Base-by-base conservation (phyloP, 768 basidiomycete species). In the Asterophora lycoperdoides region DNA sequence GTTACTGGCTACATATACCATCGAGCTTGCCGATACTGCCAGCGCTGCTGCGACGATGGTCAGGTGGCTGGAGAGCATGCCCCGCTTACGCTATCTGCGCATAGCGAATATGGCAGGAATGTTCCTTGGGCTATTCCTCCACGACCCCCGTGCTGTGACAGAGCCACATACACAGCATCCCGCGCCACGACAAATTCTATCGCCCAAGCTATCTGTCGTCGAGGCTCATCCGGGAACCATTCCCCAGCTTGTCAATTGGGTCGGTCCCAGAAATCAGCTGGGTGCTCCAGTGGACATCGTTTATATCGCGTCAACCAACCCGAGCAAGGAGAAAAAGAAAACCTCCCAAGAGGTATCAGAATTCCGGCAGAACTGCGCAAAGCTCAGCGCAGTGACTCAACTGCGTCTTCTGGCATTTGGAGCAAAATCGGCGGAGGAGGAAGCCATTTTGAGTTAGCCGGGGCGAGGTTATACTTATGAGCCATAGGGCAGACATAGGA, bases 41-140 rank as follows among this genome's bases (percentile, higher is more conserved):
- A 49, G 44, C 18, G 36, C 20, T 66, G 17, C 54, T 50, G 41
- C 11, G 38, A 46, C 62, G 34, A 59, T 83, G 54, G 64, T 78
- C 36, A 68, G 66, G 33, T 83, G 79, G 74, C 62, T 86, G 26
- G 64, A 75, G 41, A 76, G 82, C 17, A 79, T 86, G 74, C 83
- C 83, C 8, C 60, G 68, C 20, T 57, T 87, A 17, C 64, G 57
- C 35, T 80, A 75, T 57, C 64, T 79, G 26, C 74, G 79, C 17
- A 56, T 83, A 18, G 70, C 75, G n/a, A 68, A 69, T 38, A 60
- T 80, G 33, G 66, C 67, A 39, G 48, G 60, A 28, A 56, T 64
- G 17, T 59, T 83, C 38, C 68, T 84, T 43, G 65, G 75, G 2
- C 54, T 72, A n/a, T 79, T 86, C 57, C 65, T 75, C 42, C 64